Base-by-base conservation (phyloP, 202 grass and related monocot genomes). In the Musa balbisiana region DNA sequence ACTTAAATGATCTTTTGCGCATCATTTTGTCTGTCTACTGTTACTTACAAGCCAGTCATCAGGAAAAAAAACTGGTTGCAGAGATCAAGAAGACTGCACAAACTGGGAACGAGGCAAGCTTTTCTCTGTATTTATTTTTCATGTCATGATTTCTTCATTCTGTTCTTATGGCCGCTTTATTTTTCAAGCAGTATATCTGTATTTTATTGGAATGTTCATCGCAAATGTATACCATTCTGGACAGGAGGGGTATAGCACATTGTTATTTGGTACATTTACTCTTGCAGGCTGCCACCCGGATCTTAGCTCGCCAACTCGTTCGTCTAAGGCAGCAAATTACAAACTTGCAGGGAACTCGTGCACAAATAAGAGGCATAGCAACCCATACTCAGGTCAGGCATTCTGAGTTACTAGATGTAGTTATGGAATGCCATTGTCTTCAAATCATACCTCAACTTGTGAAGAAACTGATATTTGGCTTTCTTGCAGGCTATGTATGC, bases 31-130 rank as follows among this genome's bases (percentile, higher is more conserved):
- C 4, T 60, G 56, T 17, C 56, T 60, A 60, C 56, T 81, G 53
- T 77, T 64, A 64, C 59, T 62, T 53, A 52, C 25, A 60, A 55
- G 22, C 54, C 43, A 79, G 75, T 81, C 22, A 67, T 81, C 86
- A 97, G 90, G 90, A 93, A 84, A 97, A 93, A 79, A 93, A 89
- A 59, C 84, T 97, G 20, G 93, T 97, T 69, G 88, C 90, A 53
- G 93, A 97, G 88, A 97, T 97, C 60, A 97, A 93, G 74, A 92
- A 84, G 76, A 97, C 88, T 66, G 93, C 93, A 72, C 89, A 97
- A 53, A 97, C 90, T 64, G 88, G 93, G 88, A 99, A 99, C 82
- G 89, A 97, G 82, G 90, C 84, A 83, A 88, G 84, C 69, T 14
- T 81, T 8, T 72, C 62, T 72, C 8, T 67, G 82, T 17, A 24